These are phyloP conservation scores for Boletus pseudo-olivaceus DNA, from an alignment of 768 basidiomycete genomes.

Conservation along the genomic window DNA sequence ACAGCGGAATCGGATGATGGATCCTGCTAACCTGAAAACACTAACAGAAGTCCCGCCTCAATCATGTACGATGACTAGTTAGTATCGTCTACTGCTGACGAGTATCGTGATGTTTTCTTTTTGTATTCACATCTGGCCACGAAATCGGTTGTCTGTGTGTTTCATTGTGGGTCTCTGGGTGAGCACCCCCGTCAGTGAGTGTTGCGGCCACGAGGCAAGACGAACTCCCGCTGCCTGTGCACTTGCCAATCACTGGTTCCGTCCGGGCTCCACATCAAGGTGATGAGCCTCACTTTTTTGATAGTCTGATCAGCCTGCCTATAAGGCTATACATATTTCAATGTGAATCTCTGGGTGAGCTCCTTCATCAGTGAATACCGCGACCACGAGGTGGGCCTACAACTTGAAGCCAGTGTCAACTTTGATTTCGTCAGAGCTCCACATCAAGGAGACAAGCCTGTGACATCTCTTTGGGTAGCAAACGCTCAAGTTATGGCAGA, in stretches of 20 bases:
- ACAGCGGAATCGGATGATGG: not conserved
- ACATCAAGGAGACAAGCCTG: too few relatives aligned
- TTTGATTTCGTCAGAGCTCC: not conserved
- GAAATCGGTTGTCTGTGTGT: not conserved
- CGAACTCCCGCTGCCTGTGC: not conserved
- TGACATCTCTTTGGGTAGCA: not conserved
- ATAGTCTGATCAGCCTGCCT: too few relatives aligned
- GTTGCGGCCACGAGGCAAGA: not conserved
- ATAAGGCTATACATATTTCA: too few relatives aligned
- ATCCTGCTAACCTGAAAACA: not conserved
- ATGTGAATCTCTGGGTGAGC: too few relatives aligned
- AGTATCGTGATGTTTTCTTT: not conserved
- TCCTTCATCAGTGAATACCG: too few relatives aligned
- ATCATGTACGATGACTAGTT: not conserved
- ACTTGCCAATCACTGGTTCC: too few relatives aligned
- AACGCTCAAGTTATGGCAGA: not conserved
- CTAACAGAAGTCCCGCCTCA: constrained; percentile 1
- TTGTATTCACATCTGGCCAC: not conserved
- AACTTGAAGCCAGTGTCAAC: too few relatives aligned
- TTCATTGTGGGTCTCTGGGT: not conserved
- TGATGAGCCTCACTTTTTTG: too few relatives aligned
- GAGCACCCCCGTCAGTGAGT: not conserved
- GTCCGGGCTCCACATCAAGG: too few relatives aligned
- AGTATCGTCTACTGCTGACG: too few relatives aligned
- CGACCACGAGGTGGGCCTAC: too few relatives aligned